These are phyloP conservation scores for Pugionium dolabratum DNA, from an alignment of 345 rosid genomes.

Conservation along the genomic window DNA sequence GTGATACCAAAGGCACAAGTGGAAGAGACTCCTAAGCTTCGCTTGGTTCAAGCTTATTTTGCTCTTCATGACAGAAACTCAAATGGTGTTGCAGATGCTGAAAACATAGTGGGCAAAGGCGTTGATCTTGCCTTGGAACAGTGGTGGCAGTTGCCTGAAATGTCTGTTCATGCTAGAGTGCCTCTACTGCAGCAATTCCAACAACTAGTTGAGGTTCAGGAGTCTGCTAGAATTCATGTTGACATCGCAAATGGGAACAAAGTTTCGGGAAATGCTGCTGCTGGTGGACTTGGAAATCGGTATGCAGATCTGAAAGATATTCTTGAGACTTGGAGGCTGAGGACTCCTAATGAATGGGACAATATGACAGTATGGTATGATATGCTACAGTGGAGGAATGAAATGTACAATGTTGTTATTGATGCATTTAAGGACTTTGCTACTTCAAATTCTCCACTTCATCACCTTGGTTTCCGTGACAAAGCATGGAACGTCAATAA, in stretches of 20 bases:
- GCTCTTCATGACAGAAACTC: conserved; percentile 84
- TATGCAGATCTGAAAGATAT: conserved; percentile 97
- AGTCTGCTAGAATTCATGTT: conserved; percentile 83
- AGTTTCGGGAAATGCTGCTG: conserved; percentile 60
- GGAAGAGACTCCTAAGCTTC: conserved; percentile 98
- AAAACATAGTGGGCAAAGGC: conserved; percentile 84
- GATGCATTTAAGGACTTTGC: conserved; percentile 92
- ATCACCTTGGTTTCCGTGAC: conserved; percentile 97
- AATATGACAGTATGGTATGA: conserved; percentile 96
- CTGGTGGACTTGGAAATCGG: conserved; percentile 70
- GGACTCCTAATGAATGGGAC: conserved; percentile 99
- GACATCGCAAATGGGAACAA: conserved; percentile 93
- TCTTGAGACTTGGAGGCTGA: conserved; percentile 96
- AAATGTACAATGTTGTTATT: conserved; percentile 88
- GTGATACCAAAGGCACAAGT: conserved; percentile 99
- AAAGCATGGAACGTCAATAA: conserved; percentile 99
- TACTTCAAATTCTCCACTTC: conserved; percentile 74
- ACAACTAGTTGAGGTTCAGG: conserved; percentile 96
- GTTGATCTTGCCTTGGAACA: conserved; percentile 94
- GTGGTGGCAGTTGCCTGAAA: conserved; percentile 99
- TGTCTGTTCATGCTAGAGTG: conserved; percentile 94
- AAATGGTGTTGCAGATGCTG: conserved; percentile 89
- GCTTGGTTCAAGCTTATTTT: conserved; percentile 85
- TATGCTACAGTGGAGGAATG: conserved; percentile 98
- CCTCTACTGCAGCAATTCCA: conserved; percentile 97